phyloP scores from a whole-genome alignment of 2,329 filamentous ascomycete genomes.

The Blastomyces silverae region DNA sequence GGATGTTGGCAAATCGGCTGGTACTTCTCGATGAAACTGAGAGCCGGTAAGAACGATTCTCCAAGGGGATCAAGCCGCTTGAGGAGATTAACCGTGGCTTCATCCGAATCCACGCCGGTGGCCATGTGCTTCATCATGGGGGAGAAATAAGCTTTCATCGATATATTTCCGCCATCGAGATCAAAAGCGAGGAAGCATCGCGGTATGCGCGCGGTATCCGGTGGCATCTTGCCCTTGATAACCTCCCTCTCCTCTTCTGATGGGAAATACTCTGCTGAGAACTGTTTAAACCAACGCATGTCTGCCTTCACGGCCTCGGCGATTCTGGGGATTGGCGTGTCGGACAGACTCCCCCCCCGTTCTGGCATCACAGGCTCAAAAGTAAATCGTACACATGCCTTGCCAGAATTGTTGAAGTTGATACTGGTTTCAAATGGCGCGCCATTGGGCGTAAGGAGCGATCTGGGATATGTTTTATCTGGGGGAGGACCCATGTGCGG shows the following conservation, averaged over 20 bases:
- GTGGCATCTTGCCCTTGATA: conserved; percentile 7
- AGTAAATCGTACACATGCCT: conserved; percentile 5
- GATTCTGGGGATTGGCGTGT: conserved; percentile 3
- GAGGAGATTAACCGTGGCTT: conserved; percentile 9
- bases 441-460: conserved; percentile 7
- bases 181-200: conserved; percentile 10
- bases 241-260: not conserved
- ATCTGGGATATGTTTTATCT: not conserved
- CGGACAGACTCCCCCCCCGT: not conserved
- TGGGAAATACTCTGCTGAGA: conserved; percentile 1
- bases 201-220: conserved; percentile 4
- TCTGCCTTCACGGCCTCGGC: conserved; percentile 5
- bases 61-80: conserved; percentile 5
- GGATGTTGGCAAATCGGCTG: not conserved
- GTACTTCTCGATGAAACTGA: not conserved
- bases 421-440: conserved; percentile 7
- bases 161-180: not conserved
- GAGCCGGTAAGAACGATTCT: not conserved
- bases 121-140: conserved; percentile 9
- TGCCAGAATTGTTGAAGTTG: conserved; percentile 7
- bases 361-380: conserved; percentile 9
- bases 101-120: conserved; percentile 4
- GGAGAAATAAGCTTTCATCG: conserved; percentile 8
- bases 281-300: conserved; percentile 9
- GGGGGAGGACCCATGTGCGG: conserved; percentile 5